Evolutionary conservation across 768 basidiomycete genomes (phyloP), one percentile per base, ranked within the genome.

Genomic region (Boletus barrowsii): DNA sequence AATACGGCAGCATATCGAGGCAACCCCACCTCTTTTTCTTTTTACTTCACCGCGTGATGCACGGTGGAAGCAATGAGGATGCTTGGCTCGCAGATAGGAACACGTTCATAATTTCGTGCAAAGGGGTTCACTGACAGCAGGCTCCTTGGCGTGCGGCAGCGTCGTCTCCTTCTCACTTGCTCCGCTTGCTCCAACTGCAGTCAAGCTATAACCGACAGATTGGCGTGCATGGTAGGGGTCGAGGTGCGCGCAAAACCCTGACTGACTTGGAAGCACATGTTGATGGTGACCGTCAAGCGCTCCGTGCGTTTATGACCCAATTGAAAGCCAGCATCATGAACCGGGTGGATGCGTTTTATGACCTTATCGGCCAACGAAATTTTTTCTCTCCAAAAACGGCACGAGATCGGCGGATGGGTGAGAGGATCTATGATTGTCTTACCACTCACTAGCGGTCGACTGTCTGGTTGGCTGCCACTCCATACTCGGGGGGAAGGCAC

Each of bases 1-100:
- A 24, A 57, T 41, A 55, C 54, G 59, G 45, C 59, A 58, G 43
- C 58, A 46, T 50, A 53, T 47, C 40, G 11, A 54, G 7, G 20
- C 43, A n/a, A 17, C 42, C 32, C 45, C 22, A 29, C 22, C 24
- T 35, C 32, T 14, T 45, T 24, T 57, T 49, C 3, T 54, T 30
- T 50, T 18, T 13, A 20, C 26, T n/a, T 29, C 13, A 17, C 17
- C 5, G 14, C 14, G 35, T 10, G 10, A 15, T 32, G 42, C 22
- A 41, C 45, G 14, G 29, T 26, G 26, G 41, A 24, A 42, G 35
- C 39, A 35, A 47, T n/a, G 46, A 30, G 56, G 53, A 44, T 39
- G 37, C 10, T 22, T 44, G 35, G 17, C 17, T 13, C 8, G 22
- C 36, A 42, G 50, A 50, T 24, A 56, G 13, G 52, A 45, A n/a